Evolutionary conservation across 2,329 filamentous ascomycete species (phyloP).

Genomic region (Madurella fahalii): DNA sequence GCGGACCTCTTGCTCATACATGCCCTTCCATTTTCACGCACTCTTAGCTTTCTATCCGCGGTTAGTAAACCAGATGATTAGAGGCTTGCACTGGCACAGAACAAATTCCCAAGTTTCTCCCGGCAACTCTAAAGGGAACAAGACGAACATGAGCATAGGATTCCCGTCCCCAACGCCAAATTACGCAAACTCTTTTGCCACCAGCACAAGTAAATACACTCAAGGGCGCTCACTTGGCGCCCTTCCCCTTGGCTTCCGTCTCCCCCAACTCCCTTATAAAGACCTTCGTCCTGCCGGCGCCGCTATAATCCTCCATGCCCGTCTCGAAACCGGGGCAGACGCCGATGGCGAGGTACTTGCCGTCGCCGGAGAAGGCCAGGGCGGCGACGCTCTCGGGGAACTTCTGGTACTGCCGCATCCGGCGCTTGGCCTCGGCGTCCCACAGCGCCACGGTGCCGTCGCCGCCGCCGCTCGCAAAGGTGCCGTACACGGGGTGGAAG

Average conservation of each 20-base stretch:
- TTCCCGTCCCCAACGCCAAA: slow-evolving; percentile 11
- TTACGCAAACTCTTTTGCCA: slow-evolving; percentile 4
- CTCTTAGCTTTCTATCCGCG: no score
- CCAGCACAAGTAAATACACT: background rate
- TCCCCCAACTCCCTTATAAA: slow-evolving; percentile 81
- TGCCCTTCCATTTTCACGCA: no score
- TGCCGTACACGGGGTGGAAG: slow-evolving; percentile 79
- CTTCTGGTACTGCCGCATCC: slow-evolving; percentile 85
- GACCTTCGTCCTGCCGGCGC: slow-evolving; percentile 70
- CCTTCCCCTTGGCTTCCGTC: slow-evolving; percentile 83
- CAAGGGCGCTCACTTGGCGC: slow-evolving; percentile 51
- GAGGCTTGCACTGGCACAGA: no score
- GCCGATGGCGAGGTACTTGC: slow-evolving; percentile 72
- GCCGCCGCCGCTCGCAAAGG: slow-evolving; percentile 84
- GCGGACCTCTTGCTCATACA: no score
- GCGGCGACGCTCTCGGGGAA: slow-evolving; percentile 75
- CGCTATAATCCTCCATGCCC: slow-evolving; percentile 72
- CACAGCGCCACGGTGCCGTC: slow-evolving; percentile 90
- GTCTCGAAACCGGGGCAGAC: slow-evolving; percentile 86
- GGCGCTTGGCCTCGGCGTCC: slow-evolving; percentile 86
- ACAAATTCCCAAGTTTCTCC: no score
- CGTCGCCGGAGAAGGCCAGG: slow-evolving; percentile 71
- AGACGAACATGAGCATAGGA: no score
- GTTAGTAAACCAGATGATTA: no score
- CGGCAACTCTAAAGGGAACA: no score